These are phyloP conservation scores for Xylaria palmicola DNA, from an alignment of 495 filamentous ascomycete genomes.

Conservation along the genomic window DNA sequence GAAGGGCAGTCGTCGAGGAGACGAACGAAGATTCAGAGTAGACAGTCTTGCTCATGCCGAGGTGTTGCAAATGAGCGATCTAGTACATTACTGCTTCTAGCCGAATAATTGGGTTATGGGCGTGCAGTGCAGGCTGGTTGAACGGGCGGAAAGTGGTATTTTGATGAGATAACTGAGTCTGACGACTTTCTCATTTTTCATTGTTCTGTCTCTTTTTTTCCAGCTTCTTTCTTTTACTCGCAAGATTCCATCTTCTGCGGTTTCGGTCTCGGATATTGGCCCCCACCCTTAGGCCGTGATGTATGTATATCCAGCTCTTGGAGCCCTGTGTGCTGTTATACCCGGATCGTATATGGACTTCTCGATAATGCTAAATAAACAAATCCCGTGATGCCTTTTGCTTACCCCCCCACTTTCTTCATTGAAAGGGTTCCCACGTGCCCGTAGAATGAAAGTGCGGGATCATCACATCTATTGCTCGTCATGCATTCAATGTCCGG, in stretches of 20 bases:
- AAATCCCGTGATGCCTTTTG: background rate
- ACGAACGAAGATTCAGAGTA: conserved; percentile 16
- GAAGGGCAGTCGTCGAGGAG: conserved; percentile 24
- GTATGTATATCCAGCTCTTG: conserved; percentile 4
- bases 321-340: conserved; percentile 5
- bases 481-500: background rate
- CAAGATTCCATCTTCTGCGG: background rate
- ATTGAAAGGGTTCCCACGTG: background rate
- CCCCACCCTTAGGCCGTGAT: background rate
- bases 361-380: background rate
- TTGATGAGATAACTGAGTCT: conserved; percentile 11
- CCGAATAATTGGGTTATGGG: background rate
- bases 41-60: background rate
- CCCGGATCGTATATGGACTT: conserved; percentile 4
- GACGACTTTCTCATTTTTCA: background rate
- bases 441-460: background rate
- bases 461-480: too few relatives aligned
- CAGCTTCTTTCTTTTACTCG: background rate
- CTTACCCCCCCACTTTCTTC: background rate
- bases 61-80: background rate
- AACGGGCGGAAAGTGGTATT: background rate
- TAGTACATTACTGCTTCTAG: background rate
- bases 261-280: background rate
- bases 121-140: background rate
- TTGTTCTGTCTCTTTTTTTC: background rate